A percentile compares a stretch with the other conserved stretches of the same genome.
These are phyloP conservation scores for Chlamydomonas reinhardtii DNA, from an alignment of 163 green algal genomes.

Conservation along the genomic window DNA sequence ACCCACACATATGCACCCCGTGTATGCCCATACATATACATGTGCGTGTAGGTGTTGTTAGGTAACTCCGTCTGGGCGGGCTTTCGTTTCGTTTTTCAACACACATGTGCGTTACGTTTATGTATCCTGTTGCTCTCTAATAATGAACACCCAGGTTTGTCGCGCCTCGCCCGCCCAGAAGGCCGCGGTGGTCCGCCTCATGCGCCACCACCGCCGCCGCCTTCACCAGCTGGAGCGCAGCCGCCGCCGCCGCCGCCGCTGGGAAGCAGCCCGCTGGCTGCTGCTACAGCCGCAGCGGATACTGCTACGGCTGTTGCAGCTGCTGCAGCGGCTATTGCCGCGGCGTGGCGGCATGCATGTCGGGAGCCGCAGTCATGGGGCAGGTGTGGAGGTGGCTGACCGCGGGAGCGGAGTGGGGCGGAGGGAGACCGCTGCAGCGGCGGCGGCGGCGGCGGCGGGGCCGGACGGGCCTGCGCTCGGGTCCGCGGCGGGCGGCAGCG, in stretches of 20 bases:
- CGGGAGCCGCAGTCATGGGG: no score
- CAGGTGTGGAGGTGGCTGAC: neutral
- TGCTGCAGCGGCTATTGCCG: neutral
- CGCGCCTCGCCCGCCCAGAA: conserved; percentile 89
- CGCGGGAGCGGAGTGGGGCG: no score
- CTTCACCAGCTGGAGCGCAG: neutral
- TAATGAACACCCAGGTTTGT: conserved; percentile 70
- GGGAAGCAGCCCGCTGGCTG: neutral
- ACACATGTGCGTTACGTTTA: no score
- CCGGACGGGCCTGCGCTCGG: neutral
- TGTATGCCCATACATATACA: no score
- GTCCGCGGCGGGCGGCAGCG: no score
- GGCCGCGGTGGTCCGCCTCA: conserved; percentile 84
- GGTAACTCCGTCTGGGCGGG: no score
- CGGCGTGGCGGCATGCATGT: neutral
- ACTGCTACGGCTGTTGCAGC: neutral
- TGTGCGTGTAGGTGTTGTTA: no score
- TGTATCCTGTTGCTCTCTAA: no score
- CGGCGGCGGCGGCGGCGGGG: neutral
- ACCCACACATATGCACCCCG: no score
- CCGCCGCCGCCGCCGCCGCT: neutral
- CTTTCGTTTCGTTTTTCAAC: no score
- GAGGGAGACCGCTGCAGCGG: neutral
- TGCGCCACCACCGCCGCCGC: conserved; percentile 54
- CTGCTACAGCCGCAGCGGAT: neutral